Conservation (phyloP, 768 basidiomycete genomes). For the Myochromella boudieri region DNA sequence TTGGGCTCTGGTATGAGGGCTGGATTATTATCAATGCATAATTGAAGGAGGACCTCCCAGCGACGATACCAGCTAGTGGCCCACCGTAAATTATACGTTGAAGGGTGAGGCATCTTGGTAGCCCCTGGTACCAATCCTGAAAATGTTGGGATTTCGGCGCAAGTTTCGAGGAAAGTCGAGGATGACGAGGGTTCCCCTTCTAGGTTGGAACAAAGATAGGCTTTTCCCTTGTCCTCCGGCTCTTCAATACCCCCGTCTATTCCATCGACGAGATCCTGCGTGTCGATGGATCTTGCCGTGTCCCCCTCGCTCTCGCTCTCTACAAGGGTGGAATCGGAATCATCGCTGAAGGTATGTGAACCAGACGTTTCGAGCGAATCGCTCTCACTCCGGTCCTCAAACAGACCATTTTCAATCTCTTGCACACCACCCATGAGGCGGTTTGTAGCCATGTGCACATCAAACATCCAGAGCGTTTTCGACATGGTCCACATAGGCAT, state of each 20-base stretch:
- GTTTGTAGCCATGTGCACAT: conserved; percentile 41
- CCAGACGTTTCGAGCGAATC: conserved; percentile 32
- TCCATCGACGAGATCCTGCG: no score
- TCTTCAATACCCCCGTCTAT: neutral
- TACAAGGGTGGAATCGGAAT: conserved; percentile 59
- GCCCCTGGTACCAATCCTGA: no score
- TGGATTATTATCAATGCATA: conserved; percentile 29
- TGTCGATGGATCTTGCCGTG: no score
- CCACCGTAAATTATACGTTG: conserved; percentile 38
- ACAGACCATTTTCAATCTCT: conserved; percentile 18
- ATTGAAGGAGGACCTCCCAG: conserved; percentile 51
- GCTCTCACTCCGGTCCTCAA: conserved; percentile 30
- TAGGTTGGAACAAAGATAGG: neutral
- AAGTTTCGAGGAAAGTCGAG: no score
- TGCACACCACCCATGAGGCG: conserved; percentile 3
- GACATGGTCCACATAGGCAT: conserved; percentile 65
- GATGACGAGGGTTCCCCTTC: neutral
- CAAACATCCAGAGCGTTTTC: conserved; percentile 65
- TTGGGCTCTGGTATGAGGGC: neutral
- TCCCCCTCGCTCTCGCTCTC: conserved; percentile 46
- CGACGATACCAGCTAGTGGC: conserved; percentile 51
- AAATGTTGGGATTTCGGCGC: no score
- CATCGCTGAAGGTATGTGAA: conserved; percentile 40
- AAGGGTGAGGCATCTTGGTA: no score
- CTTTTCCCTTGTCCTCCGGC: neutral